These are phyloP conservation scores for Colletotrichum sp. DNA, from an alignment of 2,329 filamentous ascomycete species.

Conservation along the genomic window DNA sequence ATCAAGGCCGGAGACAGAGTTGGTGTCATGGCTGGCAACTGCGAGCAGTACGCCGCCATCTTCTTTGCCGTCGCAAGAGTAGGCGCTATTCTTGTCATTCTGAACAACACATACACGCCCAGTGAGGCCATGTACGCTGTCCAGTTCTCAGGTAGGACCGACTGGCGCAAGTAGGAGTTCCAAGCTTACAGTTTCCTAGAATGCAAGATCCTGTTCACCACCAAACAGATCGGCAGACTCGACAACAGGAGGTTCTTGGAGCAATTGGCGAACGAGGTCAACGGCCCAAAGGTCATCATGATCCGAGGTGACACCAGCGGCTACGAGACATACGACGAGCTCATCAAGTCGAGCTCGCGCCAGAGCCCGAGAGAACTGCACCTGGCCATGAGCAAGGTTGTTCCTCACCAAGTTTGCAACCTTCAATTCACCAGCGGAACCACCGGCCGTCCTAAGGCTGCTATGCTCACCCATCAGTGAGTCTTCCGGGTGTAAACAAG, in stretches of 20 bases:
- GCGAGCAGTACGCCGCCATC: slow-evolving; percentile 80
- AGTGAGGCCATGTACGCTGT: slow-evolving; percentile 74
- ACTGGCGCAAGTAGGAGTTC: neutral
- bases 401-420: slow-evolving; percentile 72
- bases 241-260: slow-evolving; percentile 65
- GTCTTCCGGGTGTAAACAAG: slow-evolving; percentile 23
- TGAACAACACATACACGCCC: slow-evolving; percentile 83
- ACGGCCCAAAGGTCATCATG: slow-evolving; percentile 60
- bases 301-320: slow-evolving; percentile 57
- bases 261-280: slow-evolving; percentile 51
- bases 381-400: slow-evolving; percentile 57
- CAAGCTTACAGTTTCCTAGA: slow-evolving; percentile 43
- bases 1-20: slow-evolving; percentile 72
- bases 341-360: slow-evolving; percentile 56
- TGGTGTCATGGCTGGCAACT: slow-evolving; percentile 78
- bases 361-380: slow-evolving; percentile 56
- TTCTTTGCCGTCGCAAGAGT: slow-evolving; percentile 75
- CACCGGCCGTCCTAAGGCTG: slow-evolving; percentile 74
- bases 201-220: slow-evolving; percentile 76
- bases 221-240: slow-evolving; percentile 68
- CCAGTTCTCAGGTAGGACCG: slow-evolving; percentile 64
- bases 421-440: slow-evolving; percentile 79
- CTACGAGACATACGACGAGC: slow-evolving; percentile 64
- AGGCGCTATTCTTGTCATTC: slow-evolving; percentile 73
- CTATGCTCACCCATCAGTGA: slow-evolving; percentile 75